Conservation (phyloP, 2,329 filamentous ascomycete genomes). For the Paracamarosporium sp. region DNA sequence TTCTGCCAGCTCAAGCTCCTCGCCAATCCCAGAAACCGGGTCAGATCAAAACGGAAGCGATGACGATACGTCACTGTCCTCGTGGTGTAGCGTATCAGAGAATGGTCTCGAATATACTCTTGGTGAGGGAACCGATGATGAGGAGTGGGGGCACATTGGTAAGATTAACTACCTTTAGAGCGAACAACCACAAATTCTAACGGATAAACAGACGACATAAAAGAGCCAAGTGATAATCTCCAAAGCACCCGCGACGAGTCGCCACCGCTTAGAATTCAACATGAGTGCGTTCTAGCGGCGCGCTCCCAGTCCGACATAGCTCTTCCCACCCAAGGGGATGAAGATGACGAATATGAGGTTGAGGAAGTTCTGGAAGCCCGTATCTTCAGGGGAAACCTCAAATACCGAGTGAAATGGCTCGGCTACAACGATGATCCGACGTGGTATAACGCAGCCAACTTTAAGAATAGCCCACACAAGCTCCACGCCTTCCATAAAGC, state of each 20-base stretch:
- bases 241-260: neutral
- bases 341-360: slow-evolving; percentile 8
- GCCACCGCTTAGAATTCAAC: neutral
- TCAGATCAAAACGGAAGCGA: neutral
- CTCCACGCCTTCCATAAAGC: slow-evolving; percentile 9
- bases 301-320: neutral
- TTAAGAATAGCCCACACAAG: slow-evolving; percentile 16
- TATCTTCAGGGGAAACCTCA: slow-evolving; percentile 7
- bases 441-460: slow-evolving; percentile 16
- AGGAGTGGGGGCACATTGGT: neutral
- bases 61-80: neutral
- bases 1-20: neutral
- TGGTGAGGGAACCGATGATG: neutral
- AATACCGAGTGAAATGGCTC: slow-evolving; percentile 15
- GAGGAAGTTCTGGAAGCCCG: slow-evolving; percentile 21
- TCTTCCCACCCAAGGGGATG: neutral
- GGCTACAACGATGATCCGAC: slow-evolving; percentile 9
- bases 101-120: neutral
- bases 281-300: neutral
- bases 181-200: too few species aligned
- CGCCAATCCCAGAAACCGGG: neutral
- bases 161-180: too few species aligned
- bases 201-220: too few species aligned
- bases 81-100: neutral
- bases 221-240: neutral